Evolutionary conservation across 2,329 filamentous ascomycete species (phyloP).

Genomic region (Ophioceras dolichostomum): DNA sequence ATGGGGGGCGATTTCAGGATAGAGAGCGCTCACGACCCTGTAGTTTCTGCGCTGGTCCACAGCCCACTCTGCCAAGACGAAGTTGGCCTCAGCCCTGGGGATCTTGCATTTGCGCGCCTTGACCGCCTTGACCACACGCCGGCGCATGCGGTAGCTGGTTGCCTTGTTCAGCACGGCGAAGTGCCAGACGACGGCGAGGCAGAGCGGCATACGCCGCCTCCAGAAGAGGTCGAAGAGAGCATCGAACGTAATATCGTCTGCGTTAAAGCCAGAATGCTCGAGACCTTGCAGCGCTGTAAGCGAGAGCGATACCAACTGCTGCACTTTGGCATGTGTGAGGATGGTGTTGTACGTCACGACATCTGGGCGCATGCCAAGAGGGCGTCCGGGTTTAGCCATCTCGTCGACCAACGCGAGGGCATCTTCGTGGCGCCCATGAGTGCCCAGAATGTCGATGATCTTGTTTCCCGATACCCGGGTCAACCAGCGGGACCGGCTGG

Average conservation of each 20-base stretch:
- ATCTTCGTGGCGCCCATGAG: constrained; percentile 20
- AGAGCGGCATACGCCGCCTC: constrained; percentile 16
- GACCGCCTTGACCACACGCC: no score
- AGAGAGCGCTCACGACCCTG: no score
- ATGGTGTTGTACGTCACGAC: constrained; percentile 21
- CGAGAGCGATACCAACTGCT: constrained; percentile 10
- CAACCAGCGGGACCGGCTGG: constrained; percentile 27
- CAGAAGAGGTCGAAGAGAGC: constrained; percentile 25
- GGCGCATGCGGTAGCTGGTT: constrained; percentile 16
- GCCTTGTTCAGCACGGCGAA: constrained; percentile 15
- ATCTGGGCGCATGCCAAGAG: constrained; percentile 12
- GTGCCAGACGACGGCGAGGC: constrained; percentile 19
- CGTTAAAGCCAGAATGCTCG: constrained; percentile 6
- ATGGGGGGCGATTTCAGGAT: no score
- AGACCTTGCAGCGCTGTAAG: constrained; percentile 13
- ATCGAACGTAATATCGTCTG: constrained; percentile 20
- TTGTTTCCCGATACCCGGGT: constrained; percentile 20
- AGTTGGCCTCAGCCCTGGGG: no score
- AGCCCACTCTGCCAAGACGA: no score
- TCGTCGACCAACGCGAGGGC: constrained; percentile 17
- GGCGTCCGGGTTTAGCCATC: constrained; percentile 11
- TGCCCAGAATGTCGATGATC: constrained; percentile 29
- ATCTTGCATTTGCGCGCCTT: no score
- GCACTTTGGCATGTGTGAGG: constrained; percentile 14
- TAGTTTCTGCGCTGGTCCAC: no score